Conservation (phyloP, 78 protist species). For the Capsaspora owczarzaki region DNA sequence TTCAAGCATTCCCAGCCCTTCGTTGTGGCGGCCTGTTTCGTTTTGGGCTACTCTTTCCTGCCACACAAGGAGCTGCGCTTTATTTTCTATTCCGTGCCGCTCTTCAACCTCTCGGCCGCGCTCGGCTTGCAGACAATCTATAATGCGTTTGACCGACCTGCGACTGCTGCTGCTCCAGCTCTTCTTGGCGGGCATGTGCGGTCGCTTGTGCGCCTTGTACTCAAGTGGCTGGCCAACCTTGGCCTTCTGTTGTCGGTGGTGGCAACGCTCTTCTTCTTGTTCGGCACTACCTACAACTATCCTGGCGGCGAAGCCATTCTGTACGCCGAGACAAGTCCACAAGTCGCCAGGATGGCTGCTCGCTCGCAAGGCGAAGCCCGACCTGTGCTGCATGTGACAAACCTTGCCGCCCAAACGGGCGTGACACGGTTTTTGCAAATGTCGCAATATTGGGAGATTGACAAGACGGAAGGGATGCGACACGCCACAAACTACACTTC, state of each 20-base stretch:
- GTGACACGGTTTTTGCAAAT: neutral
- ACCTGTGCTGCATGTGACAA: neutral
- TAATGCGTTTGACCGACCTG: neutral
- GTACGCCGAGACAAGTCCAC: neutral
- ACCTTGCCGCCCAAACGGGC: neutral
- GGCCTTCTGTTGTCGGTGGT: too few relatives aligned
- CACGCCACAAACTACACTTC: too few relatives aligned
- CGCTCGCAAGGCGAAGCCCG: neutral
- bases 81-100: constrained; percentile 69
- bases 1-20: neutral
- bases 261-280: neutral
- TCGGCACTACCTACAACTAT: neutral
- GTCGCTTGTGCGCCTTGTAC: too few relatives aligned
- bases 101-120: constrained; percentile 49
- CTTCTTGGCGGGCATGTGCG: neutral
- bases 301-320: neutral
- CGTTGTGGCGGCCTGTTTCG: constrained; percentile 22
- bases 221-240: too few relatives aligned
- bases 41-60: constrained; percentile 59
- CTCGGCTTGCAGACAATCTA: neutral
- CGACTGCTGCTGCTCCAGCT: neutral
- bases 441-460: too few relatives aligned
- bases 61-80: constrained; percentile 89
- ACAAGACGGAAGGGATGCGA: too few relatives aligned
- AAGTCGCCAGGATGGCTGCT: neutral